Evolutionary conservation across 352 stramenopile genomes (phyloP).

Genomic region (Peronospora farinosa): DNA sequence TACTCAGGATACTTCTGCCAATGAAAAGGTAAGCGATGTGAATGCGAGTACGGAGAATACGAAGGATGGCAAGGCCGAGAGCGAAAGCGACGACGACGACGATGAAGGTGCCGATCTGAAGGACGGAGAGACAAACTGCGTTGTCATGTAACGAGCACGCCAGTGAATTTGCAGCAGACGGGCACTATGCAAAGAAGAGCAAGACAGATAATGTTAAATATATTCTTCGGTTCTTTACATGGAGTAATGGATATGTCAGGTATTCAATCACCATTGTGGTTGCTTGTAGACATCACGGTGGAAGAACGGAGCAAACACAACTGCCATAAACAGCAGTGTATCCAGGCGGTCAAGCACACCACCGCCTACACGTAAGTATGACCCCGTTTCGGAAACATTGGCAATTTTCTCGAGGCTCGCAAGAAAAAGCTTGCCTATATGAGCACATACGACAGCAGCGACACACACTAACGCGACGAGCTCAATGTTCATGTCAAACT

Average conservation of each 20-base stretch:
- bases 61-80: constrained; percentile 13
- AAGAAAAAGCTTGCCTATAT: constrained; percentile 55
- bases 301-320: constrained; percentile 52
- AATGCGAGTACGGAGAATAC: constrained; percentile 11
- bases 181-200: neutral
- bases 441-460: constrained; percentile 34
- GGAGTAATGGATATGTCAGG: neutral
- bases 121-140: constrained; percentile 27
- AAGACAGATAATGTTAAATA: neutral
- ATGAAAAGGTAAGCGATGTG: constrained; percentile 3
- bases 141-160: constrained; percentile 24
- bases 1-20: constrained; percentile 3
- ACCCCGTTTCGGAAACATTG: constrained; percentile 36
- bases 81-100: constrained; percentile 2
- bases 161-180: no score
- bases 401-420: constrained; percentile 59
- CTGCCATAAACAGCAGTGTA: constrained; percentile 48
- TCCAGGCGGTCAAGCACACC: constrained; percentile 55
- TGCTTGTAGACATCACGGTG: constrained; percentile 22
- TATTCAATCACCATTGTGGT: neutral
- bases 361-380: constrained; percentile 45
- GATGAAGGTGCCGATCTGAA: constrained; percentile 21
- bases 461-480: constrained; percentile 30
- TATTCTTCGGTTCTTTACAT: neutral
- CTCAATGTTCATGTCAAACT: constrained; percentile 31